Percentiles rank a stretch among this genome's conserved stretches.
Conservation (phyloP, 2,329 filamentous ascomycete genomes). For the Parastagonospora avenae region DNA sequence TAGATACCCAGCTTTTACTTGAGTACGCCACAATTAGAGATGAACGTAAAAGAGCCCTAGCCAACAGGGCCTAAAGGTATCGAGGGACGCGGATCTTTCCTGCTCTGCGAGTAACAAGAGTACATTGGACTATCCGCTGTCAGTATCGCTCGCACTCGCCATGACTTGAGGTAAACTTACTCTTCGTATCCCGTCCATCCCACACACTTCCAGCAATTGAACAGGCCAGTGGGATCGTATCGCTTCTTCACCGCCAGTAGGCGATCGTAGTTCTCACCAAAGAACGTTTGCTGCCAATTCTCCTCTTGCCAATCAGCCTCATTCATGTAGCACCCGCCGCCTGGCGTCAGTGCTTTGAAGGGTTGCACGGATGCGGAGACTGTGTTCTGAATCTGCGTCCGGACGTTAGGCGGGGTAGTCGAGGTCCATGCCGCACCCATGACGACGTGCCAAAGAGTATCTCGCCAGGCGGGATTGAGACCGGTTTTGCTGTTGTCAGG, state of each 20-base stretch:
- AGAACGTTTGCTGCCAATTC: slow-evolving; percentile 44
- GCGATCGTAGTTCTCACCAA: slow-evolving; percentile 37
- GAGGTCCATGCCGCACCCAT: slow-evolving; percentile 40
- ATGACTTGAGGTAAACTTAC: slow-evolving; percentile 19
- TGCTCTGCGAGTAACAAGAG: slow-evolving; percentile 35
- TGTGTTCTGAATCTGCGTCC: slow-evolving; percentile 36
- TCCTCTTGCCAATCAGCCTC: slow-evolving; percentile 44
- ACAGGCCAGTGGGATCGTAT: slow-evolving; percentile 39
- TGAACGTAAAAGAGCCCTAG: neutral
- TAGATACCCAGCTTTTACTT: no score
- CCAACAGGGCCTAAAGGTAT: slow-evolving; percentile 26
- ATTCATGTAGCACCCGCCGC: slow-evolving; percentile 45
- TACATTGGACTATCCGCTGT: slow-evolving; percentile 30
- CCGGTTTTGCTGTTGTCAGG: slow-evolving; percentile 38
- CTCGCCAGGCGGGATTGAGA: slow-evolving; percentile 40
- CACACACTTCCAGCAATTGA: slow-evolving; percentile 46
- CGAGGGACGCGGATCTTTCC: slow-evolving; percentile 22
- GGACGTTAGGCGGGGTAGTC: slow-evolving; percentile 15
- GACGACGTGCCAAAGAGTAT: slow-evolving; percentile 42
- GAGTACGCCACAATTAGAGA: neutral
- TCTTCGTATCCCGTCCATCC: slow-evolving; percentile 43
- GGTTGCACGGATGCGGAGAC: slow-evolving; percentile 37
- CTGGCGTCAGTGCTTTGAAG: slow-evolving; percentile 41
- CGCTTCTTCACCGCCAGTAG: slow-evolving; percentile 34
- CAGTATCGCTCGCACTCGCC: slow-evolving; percentile 4